Conservation (phyloP, 2,329 filamentous ascomycete genomes). For the Cladosporium sp. region DNA sequence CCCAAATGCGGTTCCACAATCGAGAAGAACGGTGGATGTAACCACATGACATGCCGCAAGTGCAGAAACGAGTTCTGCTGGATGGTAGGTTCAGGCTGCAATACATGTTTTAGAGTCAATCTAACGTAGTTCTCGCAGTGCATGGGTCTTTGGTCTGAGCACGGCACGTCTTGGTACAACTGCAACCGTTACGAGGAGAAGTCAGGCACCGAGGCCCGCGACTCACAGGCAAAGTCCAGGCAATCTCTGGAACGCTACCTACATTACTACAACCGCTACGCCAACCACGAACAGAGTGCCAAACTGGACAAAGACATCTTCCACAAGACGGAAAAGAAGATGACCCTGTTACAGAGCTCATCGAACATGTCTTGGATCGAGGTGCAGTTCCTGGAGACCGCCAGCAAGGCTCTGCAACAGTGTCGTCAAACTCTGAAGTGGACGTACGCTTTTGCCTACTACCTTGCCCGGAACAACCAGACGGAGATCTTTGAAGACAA, state of each 20-base stretch:
- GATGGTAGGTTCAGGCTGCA: constrained; percentile 58
- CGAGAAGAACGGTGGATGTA: constrained; percentile 97
- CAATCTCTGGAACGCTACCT: constrained; percentile 93
- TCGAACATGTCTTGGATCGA: constrained; percentile 99
- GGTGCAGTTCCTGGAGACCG: constrained; percentile 92
- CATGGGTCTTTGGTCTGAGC: constrained; percentile 98
- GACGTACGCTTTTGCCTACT: constrained; percentile 99
- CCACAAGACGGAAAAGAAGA: constrained; percentile 97
- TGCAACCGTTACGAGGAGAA: constrained; percentile 98
- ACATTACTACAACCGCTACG: constrained; percentile 98
- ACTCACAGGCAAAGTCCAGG: constrained; percentile 86
- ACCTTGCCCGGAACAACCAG: constrained; percentile 90
- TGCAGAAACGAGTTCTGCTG: constrained; percentile 98
- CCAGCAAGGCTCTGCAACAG: constrained; percentile 88
- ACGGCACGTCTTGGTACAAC: constrained; percentile 99
- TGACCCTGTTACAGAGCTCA: constrained; percentile 90
- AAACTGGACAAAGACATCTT: constrained; percentile 96
- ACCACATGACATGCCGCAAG: constrained; percentile 96
- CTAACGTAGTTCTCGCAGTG: constrained; percentile 49
- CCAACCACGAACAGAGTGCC: constrained; percentile 97
- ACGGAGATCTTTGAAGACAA: constrained; percentile 99
- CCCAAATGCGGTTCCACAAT: constrained; percentile 95
- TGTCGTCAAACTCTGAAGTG: constrained; percentile 99
- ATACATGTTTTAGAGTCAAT: neutral
- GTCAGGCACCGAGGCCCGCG: constrained; percentile 84